Evolutionary conservation across 495 filamentous ascomycete species (phyloP), one percentile per base, ranked within the genome.

Genomic region (Chaetomium tenue): DNA sequence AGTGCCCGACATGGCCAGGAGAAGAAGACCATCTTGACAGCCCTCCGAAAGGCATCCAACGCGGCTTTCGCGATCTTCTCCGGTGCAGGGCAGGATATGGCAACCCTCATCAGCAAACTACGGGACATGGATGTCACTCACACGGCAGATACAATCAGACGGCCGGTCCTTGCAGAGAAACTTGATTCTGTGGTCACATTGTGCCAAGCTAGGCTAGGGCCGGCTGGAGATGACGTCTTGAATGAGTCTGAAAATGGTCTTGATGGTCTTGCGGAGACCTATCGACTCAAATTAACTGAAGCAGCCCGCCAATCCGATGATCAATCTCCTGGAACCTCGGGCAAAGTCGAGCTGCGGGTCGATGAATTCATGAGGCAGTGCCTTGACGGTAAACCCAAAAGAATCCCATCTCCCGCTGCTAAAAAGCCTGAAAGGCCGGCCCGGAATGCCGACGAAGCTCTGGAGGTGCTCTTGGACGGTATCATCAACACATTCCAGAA

Each of bases 1-100:
- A 44, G 33, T n/a, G 16, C n/a, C 13, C 58, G 69, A 4, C 71
- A 73, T 61, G 2, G 0, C 2, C 39, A 59, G 0, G 70, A 72
- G 48, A 61, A 47, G 39, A 22, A 2, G 0, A 47, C 61, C 28
- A 56, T 60, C 0, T 8, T 44, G 15, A 22, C 22, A 0, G 30
- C 58, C 3, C 39, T 70, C 8, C 39, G 44, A 5, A 44, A 50
- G 16, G 61, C 68, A 12, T 67, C 61, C 20, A 52, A 23, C 2
- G 26, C 26, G 2, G 33, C 60, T 28, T 47, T 67, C 4, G 26
- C 52, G 1, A 16, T 60, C 26, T 66, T 67, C 20, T 42, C 51
- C 5, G 16, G 12, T 5, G 68, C 68, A 6, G 61, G 48, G 13
- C 25, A 46, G 9, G 64, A 66, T 11, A 48, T 70, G 58, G 30